Base-by-base conservation (phyloP, 2,329 filamentous ascomycete genomes). In the Magnaporthiopsis poae region DNA sequence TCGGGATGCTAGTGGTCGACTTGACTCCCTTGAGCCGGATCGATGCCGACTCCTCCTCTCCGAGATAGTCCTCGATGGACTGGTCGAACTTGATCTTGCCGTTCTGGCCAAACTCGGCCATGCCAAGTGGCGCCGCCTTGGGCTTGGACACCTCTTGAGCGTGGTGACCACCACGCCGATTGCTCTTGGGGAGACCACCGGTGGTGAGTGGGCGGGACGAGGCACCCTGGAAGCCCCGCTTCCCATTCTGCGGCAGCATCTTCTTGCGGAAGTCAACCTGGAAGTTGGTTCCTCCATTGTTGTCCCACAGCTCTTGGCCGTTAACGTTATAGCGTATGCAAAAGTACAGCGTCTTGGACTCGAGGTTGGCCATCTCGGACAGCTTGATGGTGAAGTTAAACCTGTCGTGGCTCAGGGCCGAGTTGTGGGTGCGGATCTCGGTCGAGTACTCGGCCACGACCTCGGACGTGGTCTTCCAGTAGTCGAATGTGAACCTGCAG, bases 381-480 rank as follows among this genome's bases (percentile, higher is more conserved):
- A 99, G 79, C 80, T 93, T 94, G 81, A 99, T 96, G 76, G 87
- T 91, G 78, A 99, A 99, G 74, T 88, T 91, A 80, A 99, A 99
- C 59, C 91, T 87, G 76, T 99, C 95, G 71, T 89, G 89, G 63
- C 89, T 87, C 71, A 89, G 83, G 13, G 33, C 15, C n/a, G 25
- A 46, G 29, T 85, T 80, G 3, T 80, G 80, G 5, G 77, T 77
- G 61, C 87, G 86, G 62, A 94, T 85, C 77, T 95, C 90, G 69
- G 90, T 86, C 75, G 88, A 89, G 79, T 86, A 99, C 72, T 97
- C 92, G n/a, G 91, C 94, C 56, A 84, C 84, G 1, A 98, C 90
- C 75, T 99, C 95, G 0, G 95, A 99, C 0, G 93, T 96, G 0
- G 95, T 99, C 83, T 96, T 96, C 95, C 95, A 99, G 79, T 96